Evolutionary conservation across 495 filamentous ascomycete species (phyloP).

Genomic region (Paragyromitra xinjiangensis): DNA sequence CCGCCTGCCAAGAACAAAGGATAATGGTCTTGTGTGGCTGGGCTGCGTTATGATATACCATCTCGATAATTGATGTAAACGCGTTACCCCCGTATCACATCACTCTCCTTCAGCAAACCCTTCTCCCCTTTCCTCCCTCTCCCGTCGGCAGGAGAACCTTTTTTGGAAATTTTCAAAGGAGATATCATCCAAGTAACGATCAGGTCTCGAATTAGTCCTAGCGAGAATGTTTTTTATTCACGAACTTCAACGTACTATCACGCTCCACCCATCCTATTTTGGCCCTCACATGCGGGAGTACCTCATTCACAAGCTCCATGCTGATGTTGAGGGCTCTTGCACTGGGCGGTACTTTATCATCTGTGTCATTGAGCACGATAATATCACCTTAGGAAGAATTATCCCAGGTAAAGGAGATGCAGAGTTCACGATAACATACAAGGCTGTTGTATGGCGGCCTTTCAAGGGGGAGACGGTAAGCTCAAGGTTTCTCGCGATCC

Average conservation of each 20-base stretch:
- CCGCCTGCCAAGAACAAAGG: not conserved
- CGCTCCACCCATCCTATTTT: constrained; percentile 96
- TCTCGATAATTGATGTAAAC: constrained; percentile 27
- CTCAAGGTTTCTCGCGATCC: constrained; percentile 35
- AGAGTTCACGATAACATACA: constrained; percentile 93
- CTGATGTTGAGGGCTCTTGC: constrained; percentile 92
- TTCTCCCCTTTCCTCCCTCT: constrained; percentile 6
- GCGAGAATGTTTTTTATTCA: constrained; percentile 93
- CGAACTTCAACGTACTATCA: constrained; percentile 89
- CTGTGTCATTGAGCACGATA: constrained; percentile 91
- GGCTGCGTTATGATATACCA: constrained; percentile 8
- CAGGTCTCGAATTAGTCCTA: not conserved
- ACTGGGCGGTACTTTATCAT: constrained; percentile 95
- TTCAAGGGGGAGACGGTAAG: constrained; percentile 96
- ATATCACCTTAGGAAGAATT: constrained; percentile 90
- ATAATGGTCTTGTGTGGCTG: constrained; percentile 21
- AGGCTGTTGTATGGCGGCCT: constrained; percentile 95
- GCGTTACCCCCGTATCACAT: constrained; percentile 29
- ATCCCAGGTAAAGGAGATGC: constrained; percentile 87
- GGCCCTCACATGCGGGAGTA: constrained; percentile 88
- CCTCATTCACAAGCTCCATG: constrained; percentile 82
- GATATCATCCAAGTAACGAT: not conserved
- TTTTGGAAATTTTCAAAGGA: constrained; percentile 7
- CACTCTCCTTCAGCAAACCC: constrained; percentile 26
- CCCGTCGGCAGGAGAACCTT: constrained; percentile 37